phyloP scores from a whole-genome alignment of 1,284 basidiomycete species.

The Tylopilus sp. region DNA sequence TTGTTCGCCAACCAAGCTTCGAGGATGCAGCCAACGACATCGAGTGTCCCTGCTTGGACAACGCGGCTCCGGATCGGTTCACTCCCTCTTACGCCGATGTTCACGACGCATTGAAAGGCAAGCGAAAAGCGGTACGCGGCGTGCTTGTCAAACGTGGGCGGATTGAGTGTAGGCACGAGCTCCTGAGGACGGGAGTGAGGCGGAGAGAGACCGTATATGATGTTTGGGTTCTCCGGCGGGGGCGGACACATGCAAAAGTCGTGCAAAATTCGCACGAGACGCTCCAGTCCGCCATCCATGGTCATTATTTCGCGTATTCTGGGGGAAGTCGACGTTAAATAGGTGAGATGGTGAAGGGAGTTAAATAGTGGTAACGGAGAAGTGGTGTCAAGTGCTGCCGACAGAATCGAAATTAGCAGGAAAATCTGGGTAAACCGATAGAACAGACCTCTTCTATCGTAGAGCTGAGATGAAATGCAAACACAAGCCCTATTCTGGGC shows the following conservation, averaged over 20 bases:
- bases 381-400: conserved; percentile 86
- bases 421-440: conserved; percentile 5
- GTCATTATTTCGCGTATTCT: conserved; percentile 98
- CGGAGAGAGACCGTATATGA: conserved; percentile 71
- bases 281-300: conserved; percentile 94
- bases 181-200: conserved; percentile 52
- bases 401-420: conserved; percentile 17
- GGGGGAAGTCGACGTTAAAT: conserved; percentile 96
- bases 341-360: conserved; percentile 94
- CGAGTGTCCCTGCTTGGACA: conserved; percentile 93
- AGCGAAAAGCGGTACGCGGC: conserved; percentile 84
- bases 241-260: conserved; percentile 79
- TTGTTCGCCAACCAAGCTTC: conserved; percentile 88
- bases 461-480: conserved; percentile 91
- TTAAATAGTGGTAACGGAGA: conserved; percentile 92
- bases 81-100: conserved; percentile 96
- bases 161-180: conserved; percentile 57
- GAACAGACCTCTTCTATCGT: conserved; percentile 87
- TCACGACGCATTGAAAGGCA: conserved; percentile 96
- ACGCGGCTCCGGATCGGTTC: conserved; percentile 90
- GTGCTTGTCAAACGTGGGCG: conserved; percentile 72
- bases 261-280: conserved; percentile 89
- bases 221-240: conserved; percentile 66
- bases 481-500: conserved; percentile 94
- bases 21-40: conserved; percentile 91